Conservation (phyloP, 306 rosid genomes). For the Castanopsis chinensis region DNA sequence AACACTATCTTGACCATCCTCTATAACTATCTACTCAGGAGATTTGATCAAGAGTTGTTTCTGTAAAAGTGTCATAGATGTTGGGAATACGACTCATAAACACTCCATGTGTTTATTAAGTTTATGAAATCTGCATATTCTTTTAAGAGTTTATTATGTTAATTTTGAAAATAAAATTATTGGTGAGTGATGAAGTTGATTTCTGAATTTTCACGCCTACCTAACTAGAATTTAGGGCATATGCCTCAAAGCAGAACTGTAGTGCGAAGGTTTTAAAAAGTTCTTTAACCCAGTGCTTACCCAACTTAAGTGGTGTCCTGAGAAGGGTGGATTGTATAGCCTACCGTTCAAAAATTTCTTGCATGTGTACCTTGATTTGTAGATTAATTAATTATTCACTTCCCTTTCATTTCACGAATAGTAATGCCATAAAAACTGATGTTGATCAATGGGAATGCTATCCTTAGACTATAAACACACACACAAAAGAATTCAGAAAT, state of each 20-base stretch:
- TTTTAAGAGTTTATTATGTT: background rate
- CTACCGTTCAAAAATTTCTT: background rate
- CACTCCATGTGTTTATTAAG: background rate
- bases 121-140: background rate
- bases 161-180: background rate
- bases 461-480: no score
- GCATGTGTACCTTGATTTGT: background rate
- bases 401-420: background rate
- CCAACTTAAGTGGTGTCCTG: background rate
- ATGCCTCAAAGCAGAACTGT: background rate
- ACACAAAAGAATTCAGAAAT: background rate
- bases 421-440: background rate
- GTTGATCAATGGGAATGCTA: background rate
- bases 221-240: background rate
- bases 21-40: background rate
- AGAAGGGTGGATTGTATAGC: background rate
- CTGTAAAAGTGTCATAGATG: background rate
- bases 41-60: background rate
- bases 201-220: background rate
- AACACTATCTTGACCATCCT: background rate
- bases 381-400: background rate
- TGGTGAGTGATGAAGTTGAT: background rate
- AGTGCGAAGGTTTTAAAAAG: no score
- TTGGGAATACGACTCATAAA: background rate
- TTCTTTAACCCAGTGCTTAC: background rate